phyloP scores from a whole-genome alignment of 371 early-diverging fungal species.

The Mortierella polycephala region DNA sequence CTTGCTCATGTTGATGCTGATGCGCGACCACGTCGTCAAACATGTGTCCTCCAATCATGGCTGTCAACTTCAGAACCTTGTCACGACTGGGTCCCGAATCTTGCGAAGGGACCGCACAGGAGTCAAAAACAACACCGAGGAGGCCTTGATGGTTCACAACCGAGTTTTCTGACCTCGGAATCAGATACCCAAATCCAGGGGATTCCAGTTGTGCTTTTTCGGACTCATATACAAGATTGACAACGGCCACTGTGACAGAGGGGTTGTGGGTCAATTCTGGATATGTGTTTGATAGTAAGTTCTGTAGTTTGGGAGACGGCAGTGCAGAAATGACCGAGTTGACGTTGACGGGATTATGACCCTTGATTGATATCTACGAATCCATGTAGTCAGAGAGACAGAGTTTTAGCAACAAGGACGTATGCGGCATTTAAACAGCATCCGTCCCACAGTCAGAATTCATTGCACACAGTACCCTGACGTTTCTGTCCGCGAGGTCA shows the following conservation, averaged over 20 bases:
- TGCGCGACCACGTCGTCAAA: conserved; percentile 62
- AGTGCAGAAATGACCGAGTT: conserved; percentile 78
- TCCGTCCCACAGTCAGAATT: background rate
- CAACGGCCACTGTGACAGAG: conserved; percentile 85
- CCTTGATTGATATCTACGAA: conserved; percentile 48
- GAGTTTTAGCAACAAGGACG: background rate
- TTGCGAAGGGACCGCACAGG: conserved; percentile 78
- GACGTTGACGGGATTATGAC: conserved; percentile 44
- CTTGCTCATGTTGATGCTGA: background rate
- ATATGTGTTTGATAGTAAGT: conserved; percentile 18
- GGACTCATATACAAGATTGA: conserved; percentile 79
- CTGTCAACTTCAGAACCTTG: conserved; percentile 75
- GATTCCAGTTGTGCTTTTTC: conserved; percentile 31
- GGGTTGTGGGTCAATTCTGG: conserved; percentile 65
- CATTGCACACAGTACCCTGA: conserved; percentile 45
- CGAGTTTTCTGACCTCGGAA: conserved; percentile 68
- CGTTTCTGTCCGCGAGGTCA: conserved; percentile 32
- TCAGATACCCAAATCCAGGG: conserved; percentile 91
- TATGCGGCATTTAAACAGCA: background rate
- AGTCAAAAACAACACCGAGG: conserved; percentile 93
- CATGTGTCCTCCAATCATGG: conserved; percentile 92
- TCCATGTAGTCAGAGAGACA: background rate
- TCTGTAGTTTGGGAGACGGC: conserved; percentile 62
- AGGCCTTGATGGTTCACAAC: conserved; percentile 63
- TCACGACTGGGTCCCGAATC: conserved; percentile 56